Base-by-base conservation (phyloP, 108 stramenopile genomes). In the Skeletonema costatum region DNA sequence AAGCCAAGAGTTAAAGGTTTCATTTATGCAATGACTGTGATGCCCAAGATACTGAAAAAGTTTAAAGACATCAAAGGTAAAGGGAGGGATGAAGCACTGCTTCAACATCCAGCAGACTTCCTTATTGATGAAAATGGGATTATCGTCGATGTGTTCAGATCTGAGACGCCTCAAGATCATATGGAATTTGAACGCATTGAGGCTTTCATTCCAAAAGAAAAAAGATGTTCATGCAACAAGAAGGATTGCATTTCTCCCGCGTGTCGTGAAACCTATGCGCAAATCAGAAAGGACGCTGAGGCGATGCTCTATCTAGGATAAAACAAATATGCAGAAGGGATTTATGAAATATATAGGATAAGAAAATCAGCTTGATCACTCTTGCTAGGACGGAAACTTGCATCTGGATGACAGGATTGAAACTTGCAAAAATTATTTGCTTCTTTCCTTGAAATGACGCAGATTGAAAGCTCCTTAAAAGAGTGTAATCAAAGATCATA, bases 71-170 rank as follows among this genome's bases (percentile, higher is more conserved):
- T n/a, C n/a, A n/a, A n/a, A n/a, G n/a, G 0, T n/a, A 4, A 62
- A 36, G 60, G 60, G n/a, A n/a, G 50, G 50, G 1, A 14, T 4
- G 0, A 4, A 41, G 39, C 64, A 17, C 1, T 2, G 41, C 0
- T 42, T 25, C 68, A 69, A 56, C 30, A 56, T 14, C 68, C 68
- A 29, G 68, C 51, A 12, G 68, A 69, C 31, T 69, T 69, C 25
- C 31, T 48, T 16, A 69, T 69, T n/a, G 68, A 69, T 51, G 68
- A 69, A 51, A 51, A 69, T 56, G 68, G 68, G 29, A 21, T 69
- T 5, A 51, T 69, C n/a, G 68, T 69, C 1, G 68, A 69, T 69
- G 29, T 69, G 29, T 31, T 56, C 5, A 39, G 68, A 30, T 32
- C 68, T 1, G 17, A 21, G 68, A 56, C 11, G 17, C 19, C 0